Evolutionary conservation across 345 rosid genomes (phyloP).

Genomic region (Citrus sp.): DNA sequence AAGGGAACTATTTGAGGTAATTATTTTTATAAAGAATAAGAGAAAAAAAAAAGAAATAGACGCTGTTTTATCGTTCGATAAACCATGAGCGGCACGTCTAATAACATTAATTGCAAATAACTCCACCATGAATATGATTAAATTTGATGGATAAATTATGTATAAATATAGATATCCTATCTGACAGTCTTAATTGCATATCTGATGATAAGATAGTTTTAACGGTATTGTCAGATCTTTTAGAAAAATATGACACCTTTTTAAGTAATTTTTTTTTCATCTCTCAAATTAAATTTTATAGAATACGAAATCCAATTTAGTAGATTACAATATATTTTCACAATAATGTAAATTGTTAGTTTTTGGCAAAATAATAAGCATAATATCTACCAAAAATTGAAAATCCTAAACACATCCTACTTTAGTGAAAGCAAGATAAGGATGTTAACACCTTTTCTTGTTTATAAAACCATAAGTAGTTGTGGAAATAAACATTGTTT

Average conservation of each 20-base stretch:
- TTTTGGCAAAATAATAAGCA: neutral
- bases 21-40: too few species aligned
- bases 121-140: neutral
- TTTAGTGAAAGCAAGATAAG: neutral
- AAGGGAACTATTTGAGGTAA: too few species aligned
- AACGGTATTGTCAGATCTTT: neutral
- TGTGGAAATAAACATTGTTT: neutral
- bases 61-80: neutral
- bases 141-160: neutral
- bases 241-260: neutral
- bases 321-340: neutral
- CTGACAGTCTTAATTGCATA: neutral
- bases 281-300: neutral
- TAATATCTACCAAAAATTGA: neutral
- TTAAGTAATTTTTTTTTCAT: neutral
- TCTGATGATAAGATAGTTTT: neutral
- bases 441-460: neutral
- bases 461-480: neutral
- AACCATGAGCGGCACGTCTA: fast-evolving
- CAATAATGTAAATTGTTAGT: neutral
- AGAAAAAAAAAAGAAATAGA: too few species aligned
- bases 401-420: neutral
- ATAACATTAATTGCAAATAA: neutral
- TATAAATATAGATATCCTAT: too few species aligned
- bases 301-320: neutral